These are phyloP conservation scores for Exophiala sp. DNA, from an alignment of 2,329 filamentous ascomycete genomes.

Conservation along the genomic window DNA sequence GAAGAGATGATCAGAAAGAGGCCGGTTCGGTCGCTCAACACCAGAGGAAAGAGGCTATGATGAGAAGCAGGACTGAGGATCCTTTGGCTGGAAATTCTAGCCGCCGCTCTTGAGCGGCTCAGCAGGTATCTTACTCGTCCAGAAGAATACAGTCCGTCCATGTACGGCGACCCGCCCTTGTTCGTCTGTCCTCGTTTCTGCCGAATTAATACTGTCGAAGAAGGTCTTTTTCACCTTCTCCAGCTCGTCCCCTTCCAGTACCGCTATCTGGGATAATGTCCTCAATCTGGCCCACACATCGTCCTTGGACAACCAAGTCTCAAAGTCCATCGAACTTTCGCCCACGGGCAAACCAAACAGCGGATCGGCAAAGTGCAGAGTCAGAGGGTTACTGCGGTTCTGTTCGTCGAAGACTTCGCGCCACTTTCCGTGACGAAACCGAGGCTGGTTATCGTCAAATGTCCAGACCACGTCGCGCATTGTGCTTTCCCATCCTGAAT, in stretches of 20 bases:
- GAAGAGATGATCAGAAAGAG: too few relatives aligned
- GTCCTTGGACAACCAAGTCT: conserved; percentile 56
- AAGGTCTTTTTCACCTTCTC: conserved; percentile 51
- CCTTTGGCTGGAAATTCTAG: conserved; percentile 8
- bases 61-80: not conserved
- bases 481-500: conserved; percentile 59
- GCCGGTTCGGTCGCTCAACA: too few relatives aligned
- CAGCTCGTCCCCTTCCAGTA: conserved; percentile 51
- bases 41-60: too few relatives aligned
- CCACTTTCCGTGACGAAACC: conserved; percentile 66
- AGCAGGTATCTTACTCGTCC: conserved; percentile 45
- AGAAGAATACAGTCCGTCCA: conserved; percentile 61
- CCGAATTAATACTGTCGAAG: conserved; percentile 52
- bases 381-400: conserved; percentile 50
- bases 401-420: conserved; percentile 61
- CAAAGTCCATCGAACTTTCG: conserved; percentile 56
- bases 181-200: conserved; percentile 57
- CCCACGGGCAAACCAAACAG: conserved; percentile 62
- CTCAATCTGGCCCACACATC: conserved; percentile 61
- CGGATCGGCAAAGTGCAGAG: conserved; percentile 40
- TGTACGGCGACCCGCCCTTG: conserved; percentile 62
- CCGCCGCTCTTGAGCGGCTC: conserved; percentile 23
- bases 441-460: conserved; percentile 56
- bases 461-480: conserved; percentile 59
- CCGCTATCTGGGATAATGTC: conserved; percentile 66